Percentiles rank a stretch among this genome's conserved stretches.
These are phyloP conservation scores for Scytalidium lignicola DNA, from an alignment of 2,329 filamentous ascomycete genomes.

Conservation along the genomic window DNA sequence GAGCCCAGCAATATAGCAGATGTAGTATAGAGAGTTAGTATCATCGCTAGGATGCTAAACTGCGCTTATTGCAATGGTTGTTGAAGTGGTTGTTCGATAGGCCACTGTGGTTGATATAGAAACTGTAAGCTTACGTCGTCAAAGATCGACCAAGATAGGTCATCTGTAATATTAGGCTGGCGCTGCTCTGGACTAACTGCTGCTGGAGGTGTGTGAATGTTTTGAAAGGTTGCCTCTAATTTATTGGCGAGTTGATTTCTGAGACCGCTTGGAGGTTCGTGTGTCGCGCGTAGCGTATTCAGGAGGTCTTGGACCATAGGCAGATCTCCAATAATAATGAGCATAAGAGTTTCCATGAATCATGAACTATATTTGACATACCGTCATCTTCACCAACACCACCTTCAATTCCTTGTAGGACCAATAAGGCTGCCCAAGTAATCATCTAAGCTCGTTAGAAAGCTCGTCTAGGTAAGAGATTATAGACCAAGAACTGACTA, in stretches of 20 bases:
- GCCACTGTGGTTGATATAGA: constrained; percentile 4
- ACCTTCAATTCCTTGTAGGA: constrained; percentile 36
- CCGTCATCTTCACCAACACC: constrained; percentile 34
- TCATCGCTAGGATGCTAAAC: too few relatives aligned
- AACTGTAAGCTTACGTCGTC: constrained; percentile 14
- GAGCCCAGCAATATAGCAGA: too few relatives aligned
- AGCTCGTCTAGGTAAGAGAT: neutral
- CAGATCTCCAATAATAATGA: constrained; percentile 11
- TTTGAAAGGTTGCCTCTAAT: constrained; percentile 17
- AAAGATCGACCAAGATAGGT: constrained; percentile 16
- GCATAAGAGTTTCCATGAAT: neutral
- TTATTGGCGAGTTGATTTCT: constrained; percentile 15
- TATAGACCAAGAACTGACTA: constrained; percentile 13
- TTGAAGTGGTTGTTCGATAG: constrained; percentile 1
- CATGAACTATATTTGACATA: constrained; percentile 10
- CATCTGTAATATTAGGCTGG: constrained; percentile 2
- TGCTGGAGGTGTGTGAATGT: constrained; percentile 16
- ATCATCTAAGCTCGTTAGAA: constrained; percentile 27
- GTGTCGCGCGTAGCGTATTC: constrained; percentile 16
- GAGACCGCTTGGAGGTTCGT: constrained; percentile 14
- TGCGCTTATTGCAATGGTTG: neutral
- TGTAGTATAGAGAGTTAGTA: too few relatives aligned
- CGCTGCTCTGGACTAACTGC: constrained; percentile 4
- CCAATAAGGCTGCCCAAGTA: constrained; percentile 39
- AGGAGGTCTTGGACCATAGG: constrained; percentile 18